These are phyloP conservation scores for Funneliformis geosporum DNA, from an alignment of 192 early-diverging fungal genomes.

Conservation along the genomic window DNA sequence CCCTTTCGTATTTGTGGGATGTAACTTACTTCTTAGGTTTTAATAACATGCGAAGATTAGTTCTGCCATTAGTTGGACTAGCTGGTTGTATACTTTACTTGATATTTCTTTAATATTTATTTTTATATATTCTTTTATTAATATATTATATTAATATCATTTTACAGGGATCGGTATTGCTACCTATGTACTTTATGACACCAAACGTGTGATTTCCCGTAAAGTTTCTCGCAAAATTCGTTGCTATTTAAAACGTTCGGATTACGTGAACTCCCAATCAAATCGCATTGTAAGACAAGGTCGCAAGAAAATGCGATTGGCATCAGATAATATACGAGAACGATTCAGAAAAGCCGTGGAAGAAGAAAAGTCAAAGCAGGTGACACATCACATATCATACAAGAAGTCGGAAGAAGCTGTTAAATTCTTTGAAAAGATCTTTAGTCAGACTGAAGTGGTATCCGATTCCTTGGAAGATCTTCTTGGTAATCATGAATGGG, in stretches of 20 bases:
- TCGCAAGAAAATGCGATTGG: constrained; percentile 64
- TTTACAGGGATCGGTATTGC: constrained; percentile 55
- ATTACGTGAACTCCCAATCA: constrained; percentile 61
- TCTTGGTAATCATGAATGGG: constrained; percentile 5
- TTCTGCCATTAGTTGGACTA: constrained; percentile 58
- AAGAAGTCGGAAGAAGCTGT: constrained; percentile 66
- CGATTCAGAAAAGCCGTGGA: constrained; percentile 74
- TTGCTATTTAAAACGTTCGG: constrained; percentile 45
- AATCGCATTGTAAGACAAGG: constrained; percentile 66
- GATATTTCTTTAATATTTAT: background rate
- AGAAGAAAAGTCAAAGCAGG: constrained; percentile 64
- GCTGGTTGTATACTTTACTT: constrained; percentile 48
- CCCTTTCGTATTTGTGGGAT: constrained; percentile 39
- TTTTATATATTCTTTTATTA: background rate
- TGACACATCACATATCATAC: constrained; percentile 55
- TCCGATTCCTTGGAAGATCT: constrained; percentile 29
- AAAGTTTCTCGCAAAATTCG: constrained; percentile 66
- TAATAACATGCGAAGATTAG: constrained; percentile 62
- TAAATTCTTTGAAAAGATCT: constrained; percentile 65
- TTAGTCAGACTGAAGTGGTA: constrained; percentile 59
- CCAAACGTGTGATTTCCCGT: constrained; percentile 69
- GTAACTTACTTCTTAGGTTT: constrained; percentile 62
- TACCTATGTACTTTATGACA: constrained; percentile 68
- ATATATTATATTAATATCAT: background rate
- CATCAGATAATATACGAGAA: constrained; percentile 71